phyloP scores from a whole-genome alignment of 2,329 filamentous ascomycete species.

The Mollisiaceae sp. region DNA sequence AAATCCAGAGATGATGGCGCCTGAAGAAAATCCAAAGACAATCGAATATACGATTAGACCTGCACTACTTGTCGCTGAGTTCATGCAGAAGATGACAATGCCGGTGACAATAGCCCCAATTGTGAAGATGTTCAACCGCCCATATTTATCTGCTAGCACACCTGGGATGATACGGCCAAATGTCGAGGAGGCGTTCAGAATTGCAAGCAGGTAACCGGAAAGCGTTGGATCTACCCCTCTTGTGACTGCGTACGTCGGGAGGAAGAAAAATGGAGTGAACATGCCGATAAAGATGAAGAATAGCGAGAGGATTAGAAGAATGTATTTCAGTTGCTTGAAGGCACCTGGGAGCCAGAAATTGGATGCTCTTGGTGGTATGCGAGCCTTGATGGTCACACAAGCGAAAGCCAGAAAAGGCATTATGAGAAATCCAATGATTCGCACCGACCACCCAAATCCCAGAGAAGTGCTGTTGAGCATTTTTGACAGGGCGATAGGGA shows the following conservation, averaged over 20 bases:
- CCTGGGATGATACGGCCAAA: slow-evolving; percentile 60
- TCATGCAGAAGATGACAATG: slow-evolving; percentile 20
- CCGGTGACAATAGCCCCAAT: slow-evolving; percentile 32
- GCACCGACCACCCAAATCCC: slow-evolving; percentile 60
- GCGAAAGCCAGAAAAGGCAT: slow-evolving; percentile 39
- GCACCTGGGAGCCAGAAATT: slow-evolving; percentile 42
- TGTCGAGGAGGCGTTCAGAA: slow-evolving; percentile 55
- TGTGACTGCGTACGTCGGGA: slow-evolving; percentile 46
- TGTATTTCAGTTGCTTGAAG: slow-evolving; percentile 44
- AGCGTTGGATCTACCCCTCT: slow-evolving; percentile 53
- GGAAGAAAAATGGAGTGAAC: slow-evolving; percentile 57
- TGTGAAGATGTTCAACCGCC: slow-evolving; percentile 53
- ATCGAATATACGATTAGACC: slow-evolving; percentile 74
- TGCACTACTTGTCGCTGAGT: slow-evolving; percentile 49
- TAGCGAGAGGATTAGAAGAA: slow-evolving; percentile 43
- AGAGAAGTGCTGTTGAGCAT: slow-evolving; percentile 51
- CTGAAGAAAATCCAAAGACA: slow-evolving; percentile 80
- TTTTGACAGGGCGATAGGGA: slow-evolving; percentile 62
- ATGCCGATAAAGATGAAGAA: slow-evolving; percentile 54
- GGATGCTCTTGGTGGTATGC: slow-evolving; percentile 42
- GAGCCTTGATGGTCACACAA: slow-evolving; percentile 52
- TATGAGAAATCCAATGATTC: slow-evolving; percentile 59
- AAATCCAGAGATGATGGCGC: slow-evolving; percentile 72
- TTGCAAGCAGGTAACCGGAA: slow-evolving; percentile 55
- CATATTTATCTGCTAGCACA: slow-evolving; percentile 55